A percentile compares a stretch with the other conserved stretches of the same genome.
These are phyloP conservation scores for Holtermanniella nyarrowii DNA, from an alignment of 768 basidiomycete genomes.

Conservation along the genomic window DNA sequence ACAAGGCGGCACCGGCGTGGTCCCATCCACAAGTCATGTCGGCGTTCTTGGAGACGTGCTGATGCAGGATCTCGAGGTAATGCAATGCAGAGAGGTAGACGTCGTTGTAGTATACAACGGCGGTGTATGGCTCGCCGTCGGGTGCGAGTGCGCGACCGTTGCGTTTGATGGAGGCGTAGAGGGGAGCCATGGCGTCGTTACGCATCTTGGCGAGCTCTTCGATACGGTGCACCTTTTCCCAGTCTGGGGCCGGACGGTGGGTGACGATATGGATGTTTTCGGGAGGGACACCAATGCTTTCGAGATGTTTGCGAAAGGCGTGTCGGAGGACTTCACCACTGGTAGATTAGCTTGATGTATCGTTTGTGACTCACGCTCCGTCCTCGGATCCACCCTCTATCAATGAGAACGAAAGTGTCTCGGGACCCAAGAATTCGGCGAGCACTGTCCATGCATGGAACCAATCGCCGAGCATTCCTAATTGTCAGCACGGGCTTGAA, in stretches of 20 bases:
- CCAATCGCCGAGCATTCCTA: constrained; percentile 34
- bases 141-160: constrained; percentile 12
- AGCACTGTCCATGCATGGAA: constrained; percentile 33
- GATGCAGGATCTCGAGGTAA: constrained; percentile 37
- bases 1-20: constrained; percentile 35
- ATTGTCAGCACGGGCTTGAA: not conserved
- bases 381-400: constrained; percentile 31
- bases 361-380: constrained; percentile 20
- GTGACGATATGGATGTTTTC: constrained; percentile 32
- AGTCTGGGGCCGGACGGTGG: constrained; percentile 26
- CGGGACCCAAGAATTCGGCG: constrained; percentile 31
- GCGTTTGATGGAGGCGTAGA: constrained; percentile 24
- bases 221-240: constrained; percentile 31
- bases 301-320: constrained; percentile 27
- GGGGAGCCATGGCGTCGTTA: constrained; percentile 33
- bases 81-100: constrained; percentile 35
- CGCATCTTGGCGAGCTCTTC: constrained; percentile 35
- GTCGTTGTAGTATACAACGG: constrained; percentile 39
- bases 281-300: constrained; percentile 29
- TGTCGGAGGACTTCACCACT: constrained; percentile 28
- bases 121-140: constrained; percentile 28
- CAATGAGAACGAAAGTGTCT: constrained; percentile 23
- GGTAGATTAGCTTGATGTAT: not conserved
- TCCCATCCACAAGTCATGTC: constrained; percentile 42
- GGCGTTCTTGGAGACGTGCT: constrained; percentile 36